A percentile compares a stretch with the other conserved stretches of the same genome.
phyloP scores from a whole-genome alignment of 2,329 filamentous ascomycete species.

The Colletotrichum sojae region DNA sequence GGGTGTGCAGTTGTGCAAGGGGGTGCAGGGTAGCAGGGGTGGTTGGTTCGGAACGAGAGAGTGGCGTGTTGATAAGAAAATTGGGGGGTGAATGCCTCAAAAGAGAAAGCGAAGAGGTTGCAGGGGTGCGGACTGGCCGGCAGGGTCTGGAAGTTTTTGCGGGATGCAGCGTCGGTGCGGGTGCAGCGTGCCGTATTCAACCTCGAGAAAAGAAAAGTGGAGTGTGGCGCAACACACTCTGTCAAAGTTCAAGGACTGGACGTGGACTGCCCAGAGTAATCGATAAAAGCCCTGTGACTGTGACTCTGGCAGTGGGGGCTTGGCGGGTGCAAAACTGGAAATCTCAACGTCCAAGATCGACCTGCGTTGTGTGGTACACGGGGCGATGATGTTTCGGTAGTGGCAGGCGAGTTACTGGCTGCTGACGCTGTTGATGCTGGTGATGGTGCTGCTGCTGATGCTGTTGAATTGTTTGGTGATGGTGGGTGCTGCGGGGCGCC shows the following conservation, averaged over 20 bases:
- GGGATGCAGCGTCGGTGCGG: conserved; percentile 37
- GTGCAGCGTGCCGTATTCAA: conserved; percentile 30
- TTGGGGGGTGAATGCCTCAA: background rate
- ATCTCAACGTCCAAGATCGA: background rate
- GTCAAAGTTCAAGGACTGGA: background rate
- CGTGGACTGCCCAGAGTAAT: conserved; percentile 11
- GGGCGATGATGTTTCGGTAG: background rate
- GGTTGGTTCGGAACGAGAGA: conserved; percentile 4
- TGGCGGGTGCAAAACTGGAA: conserved; percentile 5
- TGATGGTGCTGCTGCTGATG: conserved; percentile 7
- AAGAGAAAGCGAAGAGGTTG: conserved; percentile 20
- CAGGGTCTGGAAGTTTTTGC: conserved; percentile 36
- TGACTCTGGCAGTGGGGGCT: conserved; percentile 1
- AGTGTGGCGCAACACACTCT: conserved; percentile 22
- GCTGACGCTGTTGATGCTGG: no score
- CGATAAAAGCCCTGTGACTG: background rate
- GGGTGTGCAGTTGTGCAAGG: conserved; percentile 30
- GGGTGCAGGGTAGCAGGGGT: conserved; percentile 30
- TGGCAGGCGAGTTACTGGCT: background rate
- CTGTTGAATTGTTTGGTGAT: conserved; percentile 6
- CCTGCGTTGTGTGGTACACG: background rate
- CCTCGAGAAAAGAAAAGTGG: conserved; percentile 11
- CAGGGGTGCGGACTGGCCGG: conserved; percentile 36
- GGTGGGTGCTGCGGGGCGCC: conserved; percentile 3
- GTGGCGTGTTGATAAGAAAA: conserved; percentile 12